Evolutionary conservation across 192 early-diverging fungal genomes (phyloP).

Genomic region (Oehlia diaphana): DNA sequence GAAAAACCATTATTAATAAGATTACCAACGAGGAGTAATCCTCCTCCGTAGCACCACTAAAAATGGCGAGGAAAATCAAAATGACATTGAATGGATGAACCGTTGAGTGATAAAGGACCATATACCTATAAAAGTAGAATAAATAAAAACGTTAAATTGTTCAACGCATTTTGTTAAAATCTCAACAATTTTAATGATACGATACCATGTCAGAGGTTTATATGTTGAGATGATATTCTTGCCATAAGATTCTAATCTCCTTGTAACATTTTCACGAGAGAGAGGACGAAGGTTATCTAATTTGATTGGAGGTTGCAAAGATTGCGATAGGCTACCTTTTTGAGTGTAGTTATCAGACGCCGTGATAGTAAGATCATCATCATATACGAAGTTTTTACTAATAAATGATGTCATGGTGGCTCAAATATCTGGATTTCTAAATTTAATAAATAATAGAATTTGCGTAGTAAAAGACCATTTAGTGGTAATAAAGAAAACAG

Average conservation of each 20-base stretch:
- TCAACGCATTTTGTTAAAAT: background rate
- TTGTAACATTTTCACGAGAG: background rate
- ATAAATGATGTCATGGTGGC: too few relatives aligned
- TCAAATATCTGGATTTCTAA: too few relatives aligned
- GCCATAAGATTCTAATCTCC: background rate
- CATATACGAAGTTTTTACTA: too few relatives aligned
- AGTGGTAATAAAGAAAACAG: too few relatives aligned
- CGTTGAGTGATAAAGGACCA: slow-evolving; percentile 37
- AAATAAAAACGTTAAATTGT: too few relatives aligned
- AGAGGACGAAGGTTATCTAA: background rate
- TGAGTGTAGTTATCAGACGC: too few relatives aligned
- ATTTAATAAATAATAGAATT: too few relatives aligned
- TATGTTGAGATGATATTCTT: background rate
- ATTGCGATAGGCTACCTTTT: too few relatives aligned
- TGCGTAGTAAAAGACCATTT: too few relatives aligned
- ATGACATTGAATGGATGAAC: slow-evolving; percentile 49
- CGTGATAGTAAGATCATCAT: too few relatives aligned
- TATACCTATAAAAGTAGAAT: slow-evolving; percentile 29
- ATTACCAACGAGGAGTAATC: slow-evolving; percentile 32
- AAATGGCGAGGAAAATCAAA: slow-evolving; percentile 34
- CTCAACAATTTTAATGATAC: background rate
- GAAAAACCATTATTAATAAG: slow-evolving; percentile 41
- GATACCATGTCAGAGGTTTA: background rate
- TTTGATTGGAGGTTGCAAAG: too few relatives aligned
- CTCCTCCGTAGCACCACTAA: slow-evolving; percentile 31